Evolutionary conservation across 2,329 filamentous ascomycete species (phyloP).

Genomic region (Colletotrichum falcatum): DNA sequence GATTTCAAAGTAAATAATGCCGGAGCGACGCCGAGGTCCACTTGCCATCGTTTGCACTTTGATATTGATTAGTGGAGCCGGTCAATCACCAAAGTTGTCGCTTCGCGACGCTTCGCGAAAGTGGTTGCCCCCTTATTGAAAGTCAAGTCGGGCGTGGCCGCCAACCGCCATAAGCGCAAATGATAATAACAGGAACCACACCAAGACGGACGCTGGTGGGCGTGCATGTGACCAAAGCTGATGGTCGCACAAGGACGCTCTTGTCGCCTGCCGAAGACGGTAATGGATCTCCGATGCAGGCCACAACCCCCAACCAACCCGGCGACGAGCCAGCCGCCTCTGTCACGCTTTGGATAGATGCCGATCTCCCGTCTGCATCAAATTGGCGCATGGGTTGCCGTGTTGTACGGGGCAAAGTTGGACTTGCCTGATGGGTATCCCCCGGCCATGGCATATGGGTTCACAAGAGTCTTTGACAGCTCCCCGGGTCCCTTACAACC

Average conservation of each 20-base stretch:
- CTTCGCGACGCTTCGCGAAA: too few species aligned
- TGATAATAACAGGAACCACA: background rate
- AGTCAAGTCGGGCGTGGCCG: background rate
- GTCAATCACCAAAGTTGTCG: background rate
- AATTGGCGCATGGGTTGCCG: background rate
- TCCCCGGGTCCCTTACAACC: background rate
- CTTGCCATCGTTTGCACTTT: too few species aligned
- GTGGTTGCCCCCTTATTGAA: too few species aligned
- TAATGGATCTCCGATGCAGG: conserved; percentile 30
- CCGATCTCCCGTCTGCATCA: background rate
- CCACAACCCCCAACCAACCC: background rate
- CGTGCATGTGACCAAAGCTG: background rate
- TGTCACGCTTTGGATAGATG: background rate
- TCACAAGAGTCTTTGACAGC: background rate
- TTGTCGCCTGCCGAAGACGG: conserved; percentile 35
- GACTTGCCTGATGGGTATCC: background rate
- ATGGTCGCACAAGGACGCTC: background rate
- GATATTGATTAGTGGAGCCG: too few species aligned
- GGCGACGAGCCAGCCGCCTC: background rate
- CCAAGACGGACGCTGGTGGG: background rate
- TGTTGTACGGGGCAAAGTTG: background rate
- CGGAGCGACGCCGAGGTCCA: background rate
- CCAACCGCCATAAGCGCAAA: conserved; percentile 14
- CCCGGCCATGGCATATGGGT: background rate
- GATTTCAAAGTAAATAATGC: background rate